Evolutionary conservation across 345 rosid species (phyloP).

Genomic region (Barbarea vulgaris): DNA sequence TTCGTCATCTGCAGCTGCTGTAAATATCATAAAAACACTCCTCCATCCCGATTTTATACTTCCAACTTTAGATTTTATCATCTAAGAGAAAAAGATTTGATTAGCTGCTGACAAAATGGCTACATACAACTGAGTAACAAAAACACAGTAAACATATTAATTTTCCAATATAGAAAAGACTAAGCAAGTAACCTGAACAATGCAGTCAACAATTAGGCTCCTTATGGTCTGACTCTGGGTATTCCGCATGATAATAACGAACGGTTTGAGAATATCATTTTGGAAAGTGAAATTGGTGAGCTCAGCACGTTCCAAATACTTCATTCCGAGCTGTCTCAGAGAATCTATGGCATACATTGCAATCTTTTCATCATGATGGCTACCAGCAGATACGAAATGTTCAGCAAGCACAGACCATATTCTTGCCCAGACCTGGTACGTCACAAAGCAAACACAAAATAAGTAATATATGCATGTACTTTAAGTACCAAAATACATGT

Average conservation of each 20-base stretch:
- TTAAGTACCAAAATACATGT: neutral
- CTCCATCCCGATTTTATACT: constrained; percentile 95
- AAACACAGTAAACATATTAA: constrained; percentile 12
- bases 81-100: constrained; percentile 47
- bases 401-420: constrained; percentile 91
- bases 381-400: constrained; percentile 93
- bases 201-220: constrained; percentile 89
- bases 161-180: constrained; percentile 2
- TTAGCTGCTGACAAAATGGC: constrained; percentile 25
- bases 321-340: constrained; percentile 91
- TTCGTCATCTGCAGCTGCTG: constrained; percentile 91
- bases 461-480: neutral
- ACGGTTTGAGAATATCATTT: constrained; percentile 94
- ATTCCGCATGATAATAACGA: constrained; percentile 86
- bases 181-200: constrained; percentile 65
- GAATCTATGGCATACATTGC: constrained; percentile 97
- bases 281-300: constrained; percentile 91
- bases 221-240: constrained; percentile 76
- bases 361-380: constrained; percentile 90
- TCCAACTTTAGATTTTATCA: constrained; percentile 94
- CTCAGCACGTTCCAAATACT: constrained; percentile 88
- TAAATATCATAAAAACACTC: constrained; percentile 91
- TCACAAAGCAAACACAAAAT: constrained; percentile 29
- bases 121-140: constrained; percentile 17
- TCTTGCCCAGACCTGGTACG: constrained; percentile 87